Percentiles rank a stretch among this genome's conserved stretches.
phyloP scores from a whole-genome alignment of 2,329 filamentous ascomycete species.

The Neonectria ditissima region DNA sequence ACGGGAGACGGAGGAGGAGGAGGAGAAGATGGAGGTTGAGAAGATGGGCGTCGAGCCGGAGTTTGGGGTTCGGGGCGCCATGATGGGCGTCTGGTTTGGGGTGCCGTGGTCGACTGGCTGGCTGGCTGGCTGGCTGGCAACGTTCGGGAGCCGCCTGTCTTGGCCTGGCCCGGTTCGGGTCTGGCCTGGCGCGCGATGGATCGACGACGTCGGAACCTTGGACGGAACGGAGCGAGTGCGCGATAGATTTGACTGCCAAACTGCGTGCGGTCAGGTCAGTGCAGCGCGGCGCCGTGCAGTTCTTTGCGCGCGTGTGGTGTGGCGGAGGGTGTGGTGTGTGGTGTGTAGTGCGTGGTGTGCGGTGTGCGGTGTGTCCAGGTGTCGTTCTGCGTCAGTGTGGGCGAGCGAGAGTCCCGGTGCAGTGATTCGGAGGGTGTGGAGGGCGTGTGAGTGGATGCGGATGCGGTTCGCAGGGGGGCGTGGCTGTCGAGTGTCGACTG shows the following conservation, averaged over 20 bases:
- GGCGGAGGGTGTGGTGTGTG: conserved; percentile 13
- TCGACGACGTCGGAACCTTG: conserved; percentile 3
- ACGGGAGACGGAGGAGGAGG: conserved; percentile 48
- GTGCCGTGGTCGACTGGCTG: not conserved
- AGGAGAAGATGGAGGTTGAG: conserved; percentile 52
- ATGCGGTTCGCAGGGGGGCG: not conserved
- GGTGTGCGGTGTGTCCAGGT: conserved; percentile 8
- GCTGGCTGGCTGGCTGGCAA: not conserved
- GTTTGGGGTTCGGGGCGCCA: conserved; percentile 44
- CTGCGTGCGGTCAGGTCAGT: conserved; percentile 6
- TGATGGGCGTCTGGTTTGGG: conserved; percentile 10
- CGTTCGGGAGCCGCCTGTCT: not conserved
- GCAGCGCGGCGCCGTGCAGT: not conserved
- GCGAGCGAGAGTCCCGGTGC: not conserved
- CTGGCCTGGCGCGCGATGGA: conserved; percentile 9
- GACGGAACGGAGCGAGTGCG: not conserved
- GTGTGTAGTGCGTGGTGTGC: conserved; percentile 21
- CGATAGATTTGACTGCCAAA: conserved; percentile 2
- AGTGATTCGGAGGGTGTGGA: not conserved
- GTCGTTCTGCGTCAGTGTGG: not conserved
- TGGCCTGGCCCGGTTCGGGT: not conserved
- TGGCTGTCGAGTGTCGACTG: not conserved
- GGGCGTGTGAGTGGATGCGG: not conserved
- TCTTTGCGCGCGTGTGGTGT: not conserved
- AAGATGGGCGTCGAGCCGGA: conserved; percentile 50